Base-by-base conservation (phyloP, 2,329 filamentous ascomycete genomes). In the Botryosphaeria agaves region DNA sequence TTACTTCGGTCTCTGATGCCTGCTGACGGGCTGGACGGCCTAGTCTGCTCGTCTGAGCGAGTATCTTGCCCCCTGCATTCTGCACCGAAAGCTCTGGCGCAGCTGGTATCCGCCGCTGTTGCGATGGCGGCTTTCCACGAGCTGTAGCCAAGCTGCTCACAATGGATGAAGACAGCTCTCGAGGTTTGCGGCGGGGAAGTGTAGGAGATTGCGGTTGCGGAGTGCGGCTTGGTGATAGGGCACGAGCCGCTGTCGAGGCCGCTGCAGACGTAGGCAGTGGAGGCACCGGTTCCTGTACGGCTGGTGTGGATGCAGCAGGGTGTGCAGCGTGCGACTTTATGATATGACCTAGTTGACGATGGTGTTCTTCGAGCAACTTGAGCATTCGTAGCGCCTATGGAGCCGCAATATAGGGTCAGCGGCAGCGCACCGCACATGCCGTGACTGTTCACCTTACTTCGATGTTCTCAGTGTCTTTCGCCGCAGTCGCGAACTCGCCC, bases 81-180 rank as follows among this genome's bases (percentile, higher is more conserved):
- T 84, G 72, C 36, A 71, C 75, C 25, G 79, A 82, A 14, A 85
- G 58, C 33, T 78, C 76, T 1, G 80, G 77, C 4, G 71, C 76
- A 7, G 74, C 66, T 2, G 77, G 76, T 36, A 76, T 73, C 15
- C 72, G 66, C 36, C 75, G 65, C 35, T 55, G 56, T 31, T 56
- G 55, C 20, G 59, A 56, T 3, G 59, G 51, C 2, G 64, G 65
- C 25, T 92, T 92, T 12, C 84, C 84, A 38, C 84, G 68, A 18
- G 83, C 83, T 9, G 82, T 83, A 9, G 84, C 84, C 26, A 93
- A 59, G 45, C 91, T 91, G 54, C 72, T 92, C 16, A 82, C 83
- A 36, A 93, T 91, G 1, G 83, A 91, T 1, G 82, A 82, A 3
- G 76, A 72, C 34, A 76, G 59, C 34, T 85, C 77, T 34, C 82